Conservation (phyloP, 306 rosid genomes). For the Cucurbita maxima region DNA sequence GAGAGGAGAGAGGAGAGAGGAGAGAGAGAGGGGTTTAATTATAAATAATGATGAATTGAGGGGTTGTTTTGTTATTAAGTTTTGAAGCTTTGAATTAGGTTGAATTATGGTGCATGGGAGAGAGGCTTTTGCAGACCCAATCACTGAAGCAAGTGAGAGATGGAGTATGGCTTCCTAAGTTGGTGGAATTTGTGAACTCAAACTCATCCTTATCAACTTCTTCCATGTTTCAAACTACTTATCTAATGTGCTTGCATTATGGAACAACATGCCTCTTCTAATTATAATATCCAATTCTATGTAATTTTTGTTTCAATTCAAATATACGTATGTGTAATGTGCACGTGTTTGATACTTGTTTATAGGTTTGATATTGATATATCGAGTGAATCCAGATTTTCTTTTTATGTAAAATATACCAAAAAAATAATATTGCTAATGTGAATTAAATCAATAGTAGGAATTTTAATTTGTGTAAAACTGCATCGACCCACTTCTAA, state of each 20-base stretch:
- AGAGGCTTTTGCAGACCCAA: slow-evolving; percentile 29
- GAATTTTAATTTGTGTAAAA: too few species aligned
- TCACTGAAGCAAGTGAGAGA: slow-evolving; percentile 50
- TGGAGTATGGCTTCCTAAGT: slow-evolving; percentile 38
- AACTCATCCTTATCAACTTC: slow-evolving; percentile 1
- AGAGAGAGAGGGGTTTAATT: background rate
- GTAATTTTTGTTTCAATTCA: too few species aligned
- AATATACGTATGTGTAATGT: too few species aligned
- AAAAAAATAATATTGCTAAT: too few species aligned
- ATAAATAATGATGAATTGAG: background rate
- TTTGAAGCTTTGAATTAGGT: slow-evolving; percentile 8
- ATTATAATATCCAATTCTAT: background rate
- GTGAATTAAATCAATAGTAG: too few species aligned
- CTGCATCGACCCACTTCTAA: too few species aligned
- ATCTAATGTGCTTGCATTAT: slow-evolving; percentile 35
- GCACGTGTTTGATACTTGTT: too few species aligned
- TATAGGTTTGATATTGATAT: too few species aligned
- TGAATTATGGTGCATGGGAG: slow-evolving; percentile 47
- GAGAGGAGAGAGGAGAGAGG: background rate
- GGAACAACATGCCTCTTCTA: slow-evolving; percentile 11
- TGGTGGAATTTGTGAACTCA: slow-evolving; percentile 26
- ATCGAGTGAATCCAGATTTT: too few species aligned
- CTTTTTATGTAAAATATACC: too few species aligned
- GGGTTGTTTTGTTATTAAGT: background rate
- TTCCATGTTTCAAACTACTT: slow-evolving; percentile 7